These are phyloP conservation scores for Leccinum pellstonianum DNA, from an alignment of 768 basidiomycete species.

Conservation along the genomic window DNA sequence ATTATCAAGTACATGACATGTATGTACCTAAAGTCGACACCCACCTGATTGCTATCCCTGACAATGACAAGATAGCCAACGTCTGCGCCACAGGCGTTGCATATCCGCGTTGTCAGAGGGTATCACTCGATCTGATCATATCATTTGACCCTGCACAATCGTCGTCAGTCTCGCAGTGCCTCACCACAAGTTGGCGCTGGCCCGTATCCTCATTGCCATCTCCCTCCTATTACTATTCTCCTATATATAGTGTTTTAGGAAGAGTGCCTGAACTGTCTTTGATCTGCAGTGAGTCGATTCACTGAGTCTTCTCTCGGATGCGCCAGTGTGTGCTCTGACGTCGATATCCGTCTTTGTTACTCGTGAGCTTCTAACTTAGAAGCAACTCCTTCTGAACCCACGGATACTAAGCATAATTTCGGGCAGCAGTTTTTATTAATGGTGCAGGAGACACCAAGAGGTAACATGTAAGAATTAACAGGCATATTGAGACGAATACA, in stretches of 20 bases:
- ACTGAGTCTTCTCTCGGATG: background rate
- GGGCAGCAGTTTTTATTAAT: background rate
- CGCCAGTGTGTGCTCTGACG: background rate
- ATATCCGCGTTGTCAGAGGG: constrained; percentile 19
- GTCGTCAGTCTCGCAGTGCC: constrained; percentile 4
- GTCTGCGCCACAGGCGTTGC: background rate
- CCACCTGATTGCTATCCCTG: background rate
- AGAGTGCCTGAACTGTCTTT: constrained; percentile 1
- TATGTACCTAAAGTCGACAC: constrained; percentile 11
- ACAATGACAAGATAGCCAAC: constrained; percentile 6
- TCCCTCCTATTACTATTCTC: constrained; percentile 3
- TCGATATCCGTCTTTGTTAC: background rate
- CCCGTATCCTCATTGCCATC: constrained; percentile 4
- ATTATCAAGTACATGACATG: background rate
- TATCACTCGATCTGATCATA: constrained; percentile 14
- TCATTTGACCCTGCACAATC: constrained; percentile 22
- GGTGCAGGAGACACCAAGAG: background rate
- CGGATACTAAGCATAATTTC: background rate
- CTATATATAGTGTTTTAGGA: background rate
- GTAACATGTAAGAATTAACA: background rate
- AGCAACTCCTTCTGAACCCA: background rate
- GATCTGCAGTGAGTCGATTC: background rate
- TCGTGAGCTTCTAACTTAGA: background rate
- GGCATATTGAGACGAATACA: background rate
- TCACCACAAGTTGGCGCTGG: constrained; percentile 2